Conservation (phyloP, 1,284 basidiomycete genomes). For the Athelia sp. region DNA sequence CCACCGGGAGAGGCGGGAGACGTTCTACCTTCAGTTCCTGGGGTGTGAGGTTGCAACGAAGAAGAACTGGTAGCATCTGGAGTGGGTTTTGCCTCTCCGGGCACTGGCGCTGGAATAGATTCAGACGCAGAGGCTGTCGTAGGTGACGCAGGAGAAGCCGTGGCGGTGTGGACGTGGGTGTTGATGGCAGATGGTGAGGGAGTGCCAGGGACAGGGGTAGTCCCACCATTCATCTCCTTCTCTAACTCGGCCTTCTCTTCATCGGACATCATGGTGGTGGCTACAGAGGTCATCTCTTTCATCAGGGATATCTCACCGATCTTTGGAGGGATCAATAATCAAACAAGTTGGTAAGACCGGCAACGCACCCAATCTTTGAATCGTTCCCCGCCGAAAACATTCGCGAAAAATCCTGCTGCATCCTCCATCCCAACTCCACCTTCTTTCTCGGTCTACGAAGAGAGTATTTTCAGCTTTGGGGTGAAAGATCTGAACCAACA, state of each 20-base stretch:
- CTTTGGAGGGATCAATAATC: conserved; percentile 30
- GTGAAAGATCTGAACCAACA: neutral
- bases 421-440: conserved; percentile 72
- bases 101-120: conserved; percentile 8
- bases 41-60: conserved; percentile 1
- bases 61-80: conserved; percentile 10
- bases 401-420: conserved; percentile 86
- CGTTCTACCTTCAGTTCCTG: neutral
- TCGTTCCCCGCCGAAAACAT: conserved; percentile 87
- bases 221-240: conserved; percentile 53
- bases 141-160: conserved; percentile 10
- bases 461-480: conserved; percentile 6
- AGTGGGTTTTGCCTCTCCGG: conserved; percentile 20
- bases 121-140: neutral
- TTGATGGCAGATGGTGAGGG: conserved; percentile 2
- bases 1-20: conserved; percentile 19
- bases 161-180: conserved; percentile 8
- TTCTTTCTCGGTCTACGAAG: conserved; percentile 61
- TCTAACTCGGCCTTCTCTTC: conserved; percentile 91
- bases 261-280: conserved; percentile 81
- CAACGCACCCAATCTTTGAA: conserved; percentile 77
- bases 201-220: conserved; percentile 11
- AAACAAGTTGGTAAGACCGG: neutral
- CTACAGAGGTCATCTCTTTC: conserved; percentile 83
- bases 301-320: conserved; percentile 92